Conservation (phyloP, 352 stramenopile species). For the Phytopythium delawarense region DNA sequence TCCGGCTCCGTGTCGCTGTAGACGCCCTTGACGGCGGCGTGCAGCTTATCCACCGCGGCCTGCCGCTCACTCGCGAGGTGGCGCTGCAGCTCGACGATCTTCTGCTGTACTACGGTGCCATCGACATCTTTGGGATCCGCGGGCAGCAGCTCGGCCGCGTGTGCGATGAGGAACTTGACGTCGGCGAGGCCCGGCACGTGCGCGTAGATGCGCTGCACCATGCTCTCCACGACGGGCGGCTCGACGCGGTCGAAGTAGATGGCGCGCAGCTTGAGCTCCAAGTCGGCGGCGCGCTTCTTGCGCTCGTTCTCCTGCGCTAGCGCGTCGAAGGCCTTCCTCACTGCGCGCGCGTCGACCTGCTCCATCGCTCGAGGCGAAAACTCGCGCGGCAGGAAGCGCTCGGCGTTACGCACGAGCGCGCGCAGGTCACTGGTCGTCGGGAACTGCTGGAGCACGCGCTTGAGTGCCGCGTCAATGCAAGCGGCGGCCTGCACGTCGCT, state of each 20-base stretch:
- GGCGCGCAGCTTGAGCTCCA: constrained; percentile 87
- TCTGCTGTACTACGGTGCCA: constrained; percentile 44
- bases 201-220: constrained; percentile 79
- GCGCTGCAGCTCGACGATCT: constrained; percentile 60
- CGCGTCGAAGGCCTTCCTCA: constrained; percentile 28
- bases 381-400: constrained; percentile 70
- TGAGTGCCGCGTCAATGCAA: constrained; percentile 32
- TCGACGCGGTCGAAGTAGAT: constrained; percentile 91
- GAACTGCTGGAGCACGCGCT: constrained; percentile 59
- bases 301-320: constrained; percentile 47
- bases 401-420: constrained; percentile 79
- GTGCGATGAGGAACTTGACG: constrained; percentile 79
- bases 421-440: constrained; percentile 56
- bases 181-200: constrained; percentile 67
- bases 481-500: constrained; percentile 16
- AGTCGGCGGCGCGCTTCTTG: constrained; percentile 78
- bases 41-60: constrained; percentile 67
- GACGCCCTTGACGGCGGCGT: constrained; percentile 44
- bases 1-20: constrained; percentile 82
- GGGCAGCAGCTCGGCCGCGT: constrained; percentile 71
- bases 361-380: constrained; percentile 31
- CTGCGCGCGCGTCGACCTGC: background rate
- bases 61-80: constrained; percentile 58
- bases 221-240: constrained; percentile 63
- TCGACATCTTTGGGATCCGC: constrained; percentile 56